Percentiles rank a stretch among this genome's conserved stretches.
phyloP scores from a whole-genome alignment of 352 stramenopile genomes.

The Phytopythium sindhum region DNA sequence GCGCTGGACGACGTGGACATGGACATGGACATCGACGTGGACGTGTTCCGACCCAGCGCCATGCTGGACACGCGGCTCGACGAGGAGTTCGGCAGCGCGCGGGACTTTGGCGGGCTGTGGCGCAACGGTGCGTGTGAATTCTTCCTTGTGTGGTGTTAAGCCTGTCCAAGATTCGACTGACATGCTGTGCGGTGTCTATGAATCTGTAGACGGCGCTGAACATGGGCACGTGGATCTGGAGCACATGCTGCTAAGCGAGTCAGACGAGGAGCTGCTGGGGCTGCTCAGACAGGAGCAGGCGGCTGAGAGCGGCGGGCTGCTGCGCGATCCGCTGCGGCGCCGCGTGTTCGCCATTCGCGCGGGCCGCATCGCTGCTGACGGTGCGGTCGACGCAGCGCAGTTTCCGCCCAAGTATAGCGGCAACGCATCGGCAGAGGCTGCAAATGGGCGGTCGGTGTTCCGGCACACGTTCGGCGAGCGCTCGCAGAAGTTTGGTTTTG shows the following conservation, averaged over 20 bases:
- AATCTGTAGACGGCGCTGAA: constrained; percentile 12
- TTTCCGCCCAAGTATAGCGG: constrained; percentile 44
- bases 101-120: constrained; percentile 34
- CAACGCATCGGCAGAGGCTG: constrained; percentile 24
- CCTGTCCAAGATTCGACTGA: not conserved
- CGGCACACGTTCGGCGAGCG: constrained; percentile 61
- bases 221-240: constrained; percentile 53
- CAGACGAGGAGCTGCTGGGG: constrained; percentile 30
- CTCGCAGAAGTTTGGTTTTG: constrained; percentile 48
- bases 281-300: constrained; percentile 21
- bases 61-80: constrained; percentile 49
- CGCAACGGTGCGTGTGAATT: constrained; percentile 21
- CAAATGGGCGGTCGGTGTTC: constrained; percentile 43
- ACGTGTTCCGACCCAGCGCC: constrained; percentile 62
- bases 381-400: not conserved
- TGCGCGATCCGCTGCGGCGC: constrained; percentile 24
- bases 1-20: constrained; percentile 30
- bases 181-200: not conserved
- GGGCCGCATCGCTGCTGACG: not conserved
- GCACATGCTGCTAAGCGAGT: constrained; percentile 50
- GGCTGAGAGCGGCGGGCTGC: constrained; percentile 17
- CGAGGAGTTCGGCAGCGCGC: constrained; percentile 36
- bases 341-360: constrained; percentile 31
- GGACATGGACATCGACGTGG: constrained; percentile 62
- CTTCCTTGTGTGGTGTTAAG: not conserved